A percentile compares a stretch with the other conserved stretches of the same genome.
Conservation (phyloP, 345 rosid genomes). For the Corymbia maculata region DNA sequence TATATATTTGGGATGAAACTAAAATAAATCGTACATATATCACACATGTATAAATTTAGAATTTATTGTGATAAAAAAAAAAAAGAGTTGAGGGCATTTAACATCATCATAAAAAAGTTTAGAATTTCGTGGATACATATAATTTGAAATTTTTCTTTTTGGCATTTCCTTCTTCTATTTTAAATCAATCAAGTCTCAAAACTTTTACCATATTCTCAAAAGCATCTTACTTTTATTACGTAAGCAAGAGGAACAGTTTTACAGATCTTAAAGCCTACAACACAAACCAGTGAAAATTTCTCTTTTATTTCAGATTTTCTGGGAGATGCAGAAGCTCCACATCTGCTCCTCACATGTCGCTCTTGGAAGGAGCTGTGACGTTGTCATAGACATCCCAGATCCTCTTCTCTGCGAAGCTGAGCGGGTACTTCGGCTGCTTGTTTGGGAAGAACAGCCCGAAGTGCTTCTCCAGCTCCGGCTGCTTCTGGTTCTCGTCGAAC, state of each 20-base stretch:
- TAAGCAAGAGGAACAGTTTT: not conserved
- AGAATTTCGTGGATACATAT: no score
- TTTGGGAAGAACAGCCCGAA: slow-evolving; percentile 22
- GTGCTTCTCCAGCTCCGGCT: slow-evolving; percentile 19
- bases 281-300: not conserved
- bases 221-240: not conserved
- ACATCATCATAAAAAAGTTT: no score
- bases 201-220: not conserved
- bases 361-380: not conserved
- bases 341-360: not conserved
- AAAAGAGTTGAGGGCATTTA: no score
- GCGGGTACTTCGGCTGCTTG: slow-evolving; percentile 14
- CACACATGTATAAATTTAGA: no score
- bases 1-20: rapidly evolving
- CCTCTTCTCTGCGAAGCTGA: slow-evolving; percentile 8
- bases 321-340: not conserved
- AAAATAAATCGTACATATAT: no score
- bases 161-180: rapidly evolving
- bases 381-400: slow-evolving; percentile 1
- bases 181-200: not conserved
- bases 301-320: not conserved
- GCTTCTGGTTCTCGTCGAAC: slow-evolving; percentile 31
- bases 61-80: no score
- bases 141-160: no score
- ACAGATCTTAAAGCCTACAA: not conserved